Conservation (phyloP, 257 asterid genomes). For the Solanum tacnaense region DNA sequence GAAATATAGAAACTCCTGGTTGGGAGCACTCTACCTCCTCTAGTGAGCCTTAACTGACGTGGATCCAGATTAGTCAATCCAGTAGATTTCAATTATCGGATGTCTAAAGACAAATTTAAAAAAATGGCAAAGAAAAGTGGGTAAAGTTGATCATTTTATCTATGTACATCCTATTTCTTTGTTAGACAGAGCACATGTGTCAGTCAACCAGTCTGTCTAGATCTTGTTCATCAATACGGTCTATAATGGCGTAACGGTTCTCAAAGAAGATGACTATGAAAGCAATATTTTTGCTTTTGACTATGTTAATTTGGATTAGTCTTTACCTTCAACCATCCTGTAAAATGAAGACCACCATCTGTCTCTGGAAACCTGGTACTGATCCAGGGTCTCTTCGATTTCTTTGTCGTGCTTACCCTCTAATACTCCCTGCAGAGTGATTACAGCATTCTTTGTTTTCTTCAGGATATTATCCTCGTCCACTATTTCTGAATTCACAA, state of each 20-base stretch:
- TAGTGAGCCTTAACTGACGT: background rate
- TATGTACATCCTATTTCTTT: background rate
- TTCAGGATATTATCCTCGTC: conserved; percentile 54
- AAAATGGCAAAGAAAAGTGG: background rate
- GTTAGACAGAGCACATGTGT: background rate
- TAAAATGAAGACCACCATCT: conserved; percentile 94
- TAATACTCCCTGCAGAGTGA: conserved; percentile 76
- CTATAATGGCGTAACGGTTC: background rate
- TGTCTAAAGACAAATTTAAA: background rate
- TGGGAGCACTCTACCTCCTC: background rate
- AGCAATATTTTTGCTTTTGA: background rate
- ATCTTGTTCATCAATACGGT: background rate
- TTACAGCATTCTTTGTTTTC: conserved; percentile 81
- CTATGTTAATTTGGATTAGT: background rate
- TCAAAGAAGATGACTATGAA: conserved; percentile 5
- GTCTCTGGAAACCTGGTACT: conserved; percentile 54
- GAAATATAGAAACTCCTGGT: background rate
- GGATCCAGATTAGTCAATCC: background rate
- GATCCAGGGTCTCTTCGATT: conserved; percentile 67
- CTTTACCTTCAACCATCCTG: conserved; percentile 77
- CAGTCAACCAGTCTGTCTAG: background rate
- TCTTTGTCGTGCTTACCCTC: conserved; percentile 81
- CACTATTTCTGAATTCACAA: conserved; percentile 47
- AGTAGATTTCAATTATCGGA: background rate
- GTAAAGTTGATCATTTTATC: background rate